Evolutionary conservation across 2,329 filamentous ascomycete genomes (phyloP), one percentile per base, ranked within the genome.

Genomic region (Colletotrichum chlorophyti): DNA sequence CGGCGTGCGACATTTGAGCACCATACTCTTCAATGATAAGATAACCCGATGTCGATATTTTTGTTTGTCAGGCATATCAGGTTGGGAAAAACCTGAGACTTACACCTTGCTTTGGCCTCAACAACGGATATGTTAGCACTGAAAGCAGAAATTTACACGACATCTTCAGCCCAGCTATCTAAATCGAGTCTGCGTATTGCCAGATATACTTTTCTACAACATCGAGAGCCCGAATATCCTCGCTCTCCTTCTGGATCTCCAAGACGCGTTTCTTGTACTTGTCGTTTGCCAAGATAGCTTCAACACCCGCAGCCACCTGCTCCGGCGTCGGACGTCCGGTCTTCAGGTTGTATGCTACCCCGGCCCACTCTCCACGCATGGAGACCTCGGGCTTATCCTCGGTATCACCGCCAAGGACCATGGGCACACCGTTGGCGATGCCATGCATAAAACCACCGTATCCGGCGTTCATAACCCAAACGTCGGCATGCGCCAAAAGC

Each of bases 391-490:
- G 66, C 66, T 79, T 79, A 50, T 78, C 77, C 34, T 74, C 73
- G 31, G 68, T 71, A 14, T 68, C 65, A 3, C 80, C 80, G 0
- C 76, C 74, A 24, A 82, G 65, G 3, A 83, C 75, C 66, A 82
- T 73, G 3, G 80, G 79, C 17, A 81, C 76, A 1, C 78, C 78
- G 53, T 78, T 73, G 26, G 72, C 70, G 3, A 82, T 64, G 7
- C 73, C 74, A 53, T 82, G 78, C 19, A 75, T 68, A 51, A 81
- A 73, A 1, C 76, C 78, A 5, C 79, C 79, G 52, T 79, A 83
- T 1, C 80, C 79, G 5, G 74, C 80, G 45, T 82, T 83, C 17
- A 73, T 72, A 12, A 83, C 70, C 37, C 82, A 79, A 0, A 79
- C 72, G 34, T 75, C 78, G 29, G 71, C 70, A 63, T 80, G 54